Evolutionary conservation across 192 early-diverging fungal genomes (phyloP), one percentile per base, ranked within the genome.

Genomic region (Linnemannia schmuckeri): DNA sequence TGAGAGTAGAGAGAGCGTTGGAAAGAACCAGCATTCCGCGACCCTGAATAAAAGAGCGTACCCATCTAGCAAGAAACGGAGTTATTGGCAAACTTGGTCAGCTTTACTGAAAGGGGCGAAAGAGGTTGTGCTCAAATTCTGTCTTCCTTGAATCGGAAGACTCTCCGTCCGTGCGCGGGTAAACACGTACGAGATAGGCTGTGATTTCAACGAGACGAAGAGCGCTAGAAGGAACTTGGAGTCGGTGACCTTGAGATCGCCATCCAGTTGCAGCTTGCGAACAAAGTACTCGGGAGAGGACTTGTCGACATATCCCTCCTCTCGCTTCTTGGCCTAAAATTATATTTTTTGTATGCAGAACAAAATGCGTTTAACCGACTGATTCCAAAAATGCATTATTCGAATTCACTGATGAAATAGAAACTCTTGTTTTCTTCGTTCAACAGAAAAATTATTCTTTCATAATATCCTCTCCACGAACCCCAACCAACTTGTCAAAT

Each of bases 31-130:
- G 91, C 68, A 94, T 90, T 0, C 95, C 95, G 78, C 93, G 91
- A 54, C 91, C 90, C 46, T 95, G 94, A 42, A 96, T 94, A 90
- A 96, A 96, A 57, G 92, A 89, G 54, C 92, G 91, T 27, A 96
- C 95, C 96, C 96, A 96, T 38, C 91, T 93, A 74, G 6, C 4
- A 44, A 35, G 27, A 63, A 37, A 24, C 22, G n/a, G 57, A 7
- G 37, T 55, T 55, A 70, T 63, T 20, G 49, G 4, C 49, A 22
- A 52, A 3, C 17, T 33, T 10, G 15, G 68, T 70, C 44, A 54
- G 40, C 12, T 41, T 6, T 9, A 15, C 18, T 20, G 17, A 49
- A 57, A 72, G 38, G 40, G 24, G 7, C 3, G 18, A 70, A 27
- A 55, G 61, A 9, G 6, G 13, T 24, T 4, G 13, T 35, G 6